Evolutionary conservation across 495 filamentous ascomycete genomes (phyloP).

Genomic region (Immersiella caudata): DNA sequence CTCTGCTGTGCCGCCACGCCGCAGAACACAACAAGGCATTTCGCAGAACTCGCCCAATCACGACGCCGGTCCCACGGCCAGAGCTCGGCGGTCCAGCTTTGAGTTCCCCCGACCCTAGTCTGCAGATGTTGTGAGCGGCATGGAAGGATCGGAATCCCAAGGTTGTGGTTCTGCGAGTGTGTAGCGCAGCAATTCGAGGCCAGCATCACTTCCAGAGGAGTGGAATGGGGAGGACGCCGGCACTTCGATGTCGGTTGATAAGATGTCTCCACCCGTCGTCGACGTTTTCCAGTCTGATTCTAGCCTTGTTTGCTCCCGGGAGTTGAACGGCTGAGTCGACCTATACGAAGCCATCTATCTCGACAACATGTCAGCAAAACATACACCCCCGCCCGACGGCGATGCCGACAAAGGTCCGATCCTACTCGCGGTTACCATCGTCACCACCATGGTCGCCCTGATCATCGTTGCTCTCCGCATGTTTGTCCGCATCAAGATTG

Average conservation of each 20-base stretch:
- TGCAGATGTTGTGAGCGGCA: neutral
- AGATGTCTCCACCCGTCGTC: neutral
- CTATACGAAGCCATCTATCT: neutral
- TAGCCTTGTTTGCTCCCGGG: neutral
- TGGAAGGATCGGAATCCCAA: neutral
- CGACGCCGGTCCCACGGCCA: neutral
- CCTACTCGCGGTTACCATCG: constrained; percentile 5
- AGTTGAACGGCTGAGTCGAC: neutral
- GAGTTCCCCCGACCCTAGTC: neutral
- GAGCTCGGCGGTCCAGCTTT: neutral
- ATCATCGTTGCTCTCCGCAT: constrained; percentile 3
- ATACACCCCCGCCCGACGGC: constrained; percentile 18
- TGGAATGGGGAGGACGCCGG: neutral
- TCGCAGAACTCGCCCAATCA: neutral
- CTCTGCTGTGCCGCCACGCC: neutral
- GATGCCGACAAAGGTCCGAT: constrained; percentile 20
- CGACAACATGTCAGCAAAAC: neutral
- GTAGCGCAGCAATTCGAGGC: neutral
- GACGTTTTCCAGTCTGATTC: neutral
- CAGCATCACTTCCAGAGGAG: too few relatives aligned
- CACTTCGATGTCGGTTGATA: neutral
- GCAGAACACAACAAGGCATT: neutral
- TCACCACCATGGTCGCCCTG: constrained; percentile 8
- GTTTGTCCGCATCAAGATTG: constrained; percentile 2
- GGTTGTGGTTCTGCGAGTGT: neutral